Base-by-base conservation (phyloP, 257 asterid species). In the Lavandula angustifolia region DNA sequence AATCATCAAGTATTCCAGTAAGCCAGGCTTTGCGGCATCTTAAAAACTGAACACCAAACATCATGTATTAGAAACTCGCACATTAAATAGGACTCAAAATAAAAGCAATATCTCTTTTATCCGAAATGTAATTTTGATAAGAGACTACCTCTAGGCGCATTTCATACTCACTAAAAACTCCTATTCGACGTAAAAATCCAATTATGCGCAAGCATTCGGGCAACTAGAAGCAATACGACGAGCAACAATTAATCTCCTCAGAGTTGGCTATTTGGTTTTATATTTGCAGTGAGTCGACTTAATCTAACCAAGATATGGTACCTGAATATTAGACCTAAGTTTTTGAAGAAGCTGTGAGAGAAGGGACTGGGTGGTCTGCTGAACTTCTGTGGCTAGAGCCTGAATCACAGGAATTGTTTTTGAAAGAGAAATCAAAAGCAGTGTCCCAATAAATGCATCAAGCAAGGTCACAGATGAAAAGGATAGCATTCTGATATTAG, bases 11-110 rank as follows among this genome's bases (percentile, higher is more conserved):
- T 77, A 87, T 76, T 66, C 96, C 96, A 72, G 82, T 71, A 75
- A 94, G 94, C 97, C 99, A 94, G 65, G 96, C 89, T 81, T 90
- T 92, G 37, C 97, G 96, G 82, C 97, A 94, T 79, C 97, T 86
- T 60, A 94, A 76, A 74, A 94, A 87, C 96, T 94, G 94, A 61
- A 44, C 43, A 62, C 40, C 61, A 46, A 52, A 66, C 4, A 57
- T 57, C 62, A 56, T 59, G 38, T 68, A 76, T 79, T 62, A 82
- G 76, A 81, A 60, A 42, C 49, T 48, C 22, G 6, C 43, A 33
- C 22, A 54, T 57, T 72, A 32, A 37, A 35, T 50, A 5, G 27
- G 27, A 22, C 27, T 22, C 2, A 0, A 22, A 22, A 22, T 22
- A 22, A 22, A 22, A 22, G 27, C 2, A 22, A 40, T 40, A 41